Evolutionary conservation across 2,329 filamentous ascomycete genomes (phyloP).

Genomic region (Ascochyta viciae-villosae): DNA sequence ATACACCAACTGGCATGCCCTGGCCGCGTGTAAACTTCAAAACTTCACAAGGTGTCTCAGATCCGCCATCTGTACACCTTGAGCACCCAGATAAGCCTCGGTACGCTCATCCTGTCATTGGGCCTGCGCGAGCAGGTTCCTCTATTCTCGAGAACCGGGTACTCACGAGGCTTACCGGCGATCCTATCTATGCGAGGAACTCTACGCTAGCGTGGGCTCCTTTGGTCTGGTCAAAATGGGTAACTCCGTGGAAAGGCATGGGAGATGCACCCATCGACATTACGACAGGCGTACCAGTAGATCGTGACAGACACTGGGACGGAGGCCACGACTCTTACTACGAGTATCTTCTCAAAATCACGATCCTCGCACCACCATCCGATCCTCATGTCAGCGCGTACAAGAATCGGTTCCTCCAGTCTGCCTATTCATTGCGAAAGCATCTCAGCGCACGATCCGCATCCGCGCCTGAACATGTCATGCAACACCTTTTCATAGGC

Average conservation of each 20-base stretch:
- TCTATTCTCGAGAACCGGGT: conserved; percentile 55
- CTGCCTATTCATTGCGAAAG: conserved; percentile 47
- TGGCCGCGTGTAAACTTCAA: conserved; percentile 56
- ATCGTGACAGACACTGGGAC: conserved; percentile 52
- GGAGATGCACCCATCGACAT: conserved; percentile 54
- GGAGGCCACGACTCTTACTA: conserved; percentile 55
- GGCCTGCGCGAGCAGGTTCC: conserved; percentile 53
- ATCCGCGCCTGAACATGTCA: conserved; percentile 39
- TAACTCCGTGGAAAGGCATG: conserved; percentile 50
- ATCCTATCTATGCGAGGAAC: conserved; percentile 51
- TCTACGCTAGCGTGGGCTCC: conserved; percentile 54
- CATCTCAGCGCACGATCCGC: conserved; percentile 48
- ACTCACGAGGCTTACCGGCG: conserved; percentile 51
- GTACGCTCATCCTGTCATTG: conserved; percentile 47
- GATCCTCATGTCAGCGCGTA: conserved; percentile 47
- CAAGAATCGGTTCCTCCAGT: conserved; percentile 41
- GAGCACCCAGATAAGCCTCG: conserved; percentile 40
- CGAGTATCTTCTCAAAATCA: conserved; percentile 52
- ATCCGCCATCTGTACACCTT: conserved; percentile 37
- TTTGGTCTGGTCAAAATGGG: conserved; percentile 54
- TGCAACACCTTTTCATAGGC: conserved; percentile 52
- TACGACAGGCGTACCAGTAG: conserved; percentile 50
- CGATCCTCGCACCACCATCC: conserved; percentile 44
- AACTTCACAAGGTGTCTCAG: conserved; percentile 41
- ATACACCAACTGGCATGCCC: conserved; percentile 52